phyloP scores from a whole-genome alignment of 2,329 filamentous ascomycete species.

The Alternaria conjuncta region DNA sequence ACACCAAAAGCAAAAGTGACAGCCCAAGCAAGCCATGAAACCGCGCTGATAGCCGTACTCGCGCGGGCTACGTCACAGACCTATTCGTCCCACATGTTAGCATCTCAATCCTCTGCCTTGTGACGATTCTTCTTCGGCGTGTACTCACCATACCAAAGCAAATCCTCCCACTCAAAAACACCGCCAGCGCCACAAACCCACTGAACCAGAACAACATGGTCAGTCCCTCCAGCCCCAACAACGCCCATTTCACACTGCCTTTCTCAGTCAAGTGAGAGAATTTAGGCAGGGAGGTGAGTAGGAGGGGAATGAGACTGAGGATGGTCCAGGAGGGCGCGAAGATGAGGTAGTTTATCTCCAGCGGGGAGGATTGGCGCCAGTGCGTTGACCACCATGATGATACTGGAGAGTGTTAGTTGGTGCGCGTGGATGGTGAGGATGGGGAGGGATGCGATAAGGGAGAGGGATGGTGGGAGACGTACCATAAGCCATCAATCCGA shows the following conservation, averaged over 20 bases:
- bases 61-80: slow-evolving; percentile 69
- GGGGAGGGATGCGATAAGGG: neutral
- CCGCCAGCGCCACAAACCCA: slow-evolving; percentile 79
- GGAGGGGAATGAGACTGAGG: slow-evolving; percentile 72
- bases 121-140: no score
- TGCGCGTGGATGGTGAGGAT: no score
- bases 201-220: slow-evolving; percentile 92
- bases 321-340: slow-evolving; percentile 78
- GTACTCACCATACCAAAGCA: slow-evolving; percentile 57
- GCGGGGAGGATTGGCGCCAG: slow-evolving; percentile 61
- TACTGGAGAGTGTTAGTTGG: slow-evolving; percentile 53
- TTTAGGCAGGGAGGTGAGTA: slow-evolving; percentile 67
- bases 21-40: slow-evolving; percentile 62
- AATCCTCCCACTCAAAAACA: slow-evolving; percentile 64
- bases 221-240: slow-evolving; percentile 71
- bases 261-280: slow-evolving; percentile 47
- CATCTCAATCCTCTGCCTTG: no score
- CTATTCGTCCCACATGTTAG: neutral
- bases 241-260: slow-evolving; percentile 63
- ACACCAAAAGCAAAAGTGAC: slow-evolving; percentile 45
- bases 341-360: slow-evolving; percentile 75
- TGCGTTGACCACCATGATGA: slow-evolving; percentile 60
- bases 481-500: slow-evolving; percentile 79
- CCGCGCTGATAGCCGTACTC: slow-evolving; percentile 69
- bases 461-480: neutral